These are phyloP conservation scores for Chlamydomonas schloesseri DNA, from an alignment of 139 green algal species.

Conservation along the genomic window DNA sequence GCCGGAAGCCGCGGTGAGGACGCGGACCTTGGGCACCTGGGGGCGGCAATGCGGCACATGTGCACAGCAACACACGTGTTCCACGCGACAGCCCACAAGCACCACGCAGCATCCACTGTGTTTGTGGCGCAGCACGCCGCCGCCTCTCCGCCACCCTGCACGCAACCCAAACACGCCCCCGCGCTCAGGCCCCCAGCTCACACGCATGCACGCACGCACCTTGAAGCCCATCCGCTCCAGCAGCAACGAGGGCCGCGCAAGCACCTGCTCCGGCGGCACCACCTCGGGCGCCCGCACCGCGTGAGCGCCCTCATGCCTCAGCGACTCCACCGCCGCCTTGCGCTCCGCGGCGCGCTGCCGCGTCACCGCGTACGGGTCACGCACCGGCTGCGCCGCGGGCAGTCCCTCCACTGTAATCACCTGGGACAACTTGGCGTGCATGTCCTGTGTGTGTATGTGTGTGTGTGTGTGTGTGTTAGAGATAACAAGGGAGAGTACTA, in stretches of 20 bases:
- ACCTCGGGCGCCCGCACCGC: slow-evolving; percentile 19
- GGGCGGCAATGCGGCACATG: too few species aligned
- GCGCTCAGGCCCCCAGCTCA: too few species aligned
- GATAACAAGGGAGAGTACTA: too few species aligned
- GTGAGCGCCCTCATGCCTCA: not conserved
- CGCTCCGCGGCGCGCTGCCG: slow-evolving; percentile 3
- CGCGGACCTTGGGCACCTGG: slow-evolving; percentile 27
- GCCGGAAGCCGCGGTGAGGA: not conserved
- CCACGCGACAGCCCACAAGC: too few species aligned
- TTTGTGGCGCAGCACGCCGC: too few species aligned
- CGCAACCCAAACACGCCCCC: not conserved
- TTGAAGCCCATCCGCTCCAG: slow-evolving; percentile 37
- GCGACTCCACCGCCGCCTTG: not conserved
- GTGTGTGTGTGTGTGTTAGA: too few species aligned
- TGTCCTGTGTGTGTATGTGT: too few species aligned
- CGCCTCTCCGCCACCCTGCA: too few species aligned
- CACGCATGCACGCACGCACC: not conserved
- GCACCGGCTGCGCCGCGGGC: not conserved
- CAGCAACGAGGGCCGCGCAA: not conserved
- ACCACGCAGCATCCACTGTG: too few species aligned
- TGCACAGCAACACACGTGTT: too few species aligned
- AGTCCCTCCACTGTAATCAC: not conserved
- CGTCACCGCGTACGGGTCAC: not conserved
- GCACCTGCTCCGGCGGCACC: not conserved
- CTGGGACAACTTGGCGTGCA: not conserved